Percentiles rank a stretch among this genome's conserved stretches.
phyloP scores from a whole-genome alignment of 805 yeast species.

The Lipomyces japonicus region DNA sequence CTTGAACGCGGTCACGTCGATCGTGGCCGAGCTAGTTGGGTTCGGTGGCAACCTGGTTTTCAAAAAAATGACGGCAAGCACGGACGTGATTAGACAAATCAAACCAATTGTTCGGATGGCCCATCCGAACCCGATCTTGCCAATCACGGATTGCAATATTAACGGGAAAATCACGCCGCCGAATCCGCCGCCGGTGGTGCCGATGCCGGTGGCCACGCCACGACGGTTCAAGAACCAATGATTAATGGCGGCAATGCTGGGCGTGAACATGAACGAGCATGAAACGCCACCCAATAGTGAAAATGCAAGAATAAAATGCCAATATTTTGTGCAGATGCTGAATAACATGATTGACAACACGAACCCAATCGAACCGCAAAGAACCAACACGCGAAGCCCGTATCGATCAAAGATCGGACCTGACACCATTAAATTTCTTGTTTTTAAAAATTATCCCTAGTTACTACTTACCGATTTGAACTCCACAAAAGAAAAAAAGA shows the following conservation, averaged over 20 bases:
- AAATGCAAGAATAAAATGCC: slow-evolving; percentile 58
- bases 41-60: slow-evolving; percentile 36
- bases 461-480: slow-evolving; percentile 41
- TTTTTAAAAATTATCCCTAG: neutral
- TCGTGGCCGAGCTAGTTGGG: slow-evolving; percentile 8
- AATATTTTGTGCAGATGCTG: slow-evolving; percentile 49
- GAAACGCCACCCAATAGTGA: slow-evolving; percentile 51
- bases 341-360: slow-evolving; percentile 51
- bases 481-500: slow-evolving; percentile 44
- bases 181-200: slow-evolving; percentile 62
- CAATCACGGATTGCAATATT: slow-evolving; percentile 46
- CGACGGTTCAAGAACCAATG: slow-evolving; percentile 60
- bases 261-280: slow-evolving; percentile 46
- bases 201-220: slow-evolving; percentile 59
- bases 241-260: slow-evolving; percentile 52
- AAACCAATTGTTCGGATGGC: slow-evolving; percentile 50
- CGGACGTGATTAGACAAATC: slow-evolving; percentile 34
- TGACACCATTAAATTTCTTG: slow-evolving; percentile 38
- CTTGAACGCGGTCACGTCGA: slow-evolving; percentile 30
- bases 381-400: slow-evolving; percentile 48
- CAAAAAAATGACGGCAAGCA: slow-evolving; percentile 38
- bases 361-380: slow-evolving; percentile 45
- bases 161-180: slow-evolving; percentile 65
- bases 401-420: slow-evolving; percentile 62
- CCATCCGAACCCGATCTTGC: slow-evolving; percentile 56